phyloP scores from a whole-genome alignment of 768 basidiomycete genomes.

The Agrocybe praecox region DNA sequence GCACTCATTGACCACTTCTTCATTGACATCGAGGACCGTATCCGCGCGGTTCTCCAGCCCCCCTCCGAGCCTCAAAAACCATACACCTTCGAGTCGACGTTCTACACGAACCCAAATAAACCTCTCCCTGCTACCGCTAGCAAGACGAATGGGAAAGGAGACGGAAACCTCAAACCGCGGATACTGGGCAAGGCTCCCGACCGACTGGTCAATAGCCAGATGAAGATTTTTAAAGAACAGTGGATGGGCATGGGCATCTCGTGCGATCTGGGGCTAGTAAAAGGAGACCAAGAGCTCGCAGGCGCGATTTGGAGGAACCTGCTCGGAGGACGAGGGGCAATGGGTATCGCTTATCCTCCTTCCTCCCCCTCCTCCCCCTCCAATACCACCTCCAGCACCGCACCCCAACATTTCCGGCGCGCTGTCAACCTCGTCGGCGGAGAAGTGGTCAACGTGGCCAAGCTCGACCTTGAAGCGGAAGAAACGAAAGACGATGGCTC shows the following conservation, averaged over 20 bases:
- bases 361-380: constrained; percentile 6
- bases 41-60: constrained; percentile 78
- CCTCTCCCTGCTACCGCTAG: too few species aligned
- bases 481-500: constrained; percentile 66
- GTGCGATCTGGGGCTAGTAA: constrained; percentile 76
- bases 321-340: constrained; percentile 81
- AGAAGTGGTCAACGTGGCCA: constrained; percentile 58
- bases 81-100: constrained; percentile 47
- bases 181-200: constrained; percentile 61
- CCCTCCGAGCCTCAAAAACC: constrained; percentile 38
- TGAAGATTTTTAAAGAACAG: constrained; percentile 92
- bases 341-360: constrained; percentile 56
- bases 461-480: constrained; percentile 59
- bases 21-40: constrained; percentile 88
- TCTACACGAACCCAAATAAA: constrained; percentile 51
- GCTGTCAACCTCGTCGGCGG: constrained; percentile 75
- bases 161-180: too few species aligned
- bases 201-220: constrained; percentile 77
- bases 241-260: constrained; percentile 83
- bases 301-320: constrained; percentile 91
- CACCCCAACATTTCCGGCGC: constrained; percentile 51
- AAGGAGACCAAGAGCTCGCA: constrained; percentile 82
- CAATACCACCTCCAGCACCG: background rate
- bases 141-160: too few species aligned
- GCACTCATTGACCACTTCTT: constrained; percentile 94